Percentiles rank a stretch among this genome's conserved stretches.
Evolutionary conservation across 164 flowering plant species (phyloP).

Genomic region (Tetracentron sinense): DNA sequence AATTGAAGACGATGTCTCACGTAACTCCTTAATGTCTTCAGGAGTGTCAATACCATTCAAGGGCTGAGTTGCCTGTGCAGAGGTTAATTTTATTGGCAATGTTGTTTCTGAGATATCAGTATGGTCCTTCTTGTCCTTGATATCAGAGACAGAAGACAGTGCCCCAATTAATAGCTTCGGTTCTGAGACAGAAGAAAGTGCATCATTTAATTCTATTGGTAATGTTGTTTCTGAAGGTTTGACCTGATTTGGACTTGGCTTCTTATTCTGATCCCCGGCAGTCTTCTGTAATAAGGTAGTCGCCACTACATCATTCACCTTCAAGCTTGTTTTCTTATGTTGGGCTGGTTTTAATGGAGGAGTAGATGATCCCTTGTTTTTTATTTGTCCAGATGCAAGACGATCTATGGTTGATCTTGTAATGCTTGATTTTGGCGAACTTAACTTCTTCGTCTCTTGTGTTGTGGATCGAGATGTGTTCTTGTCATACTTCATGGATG

Average conservation of each 20-base stretch:
- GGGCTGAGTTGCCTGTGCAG: slow-evolving; percentile 15
- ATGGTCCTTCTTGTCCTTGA: slow-evolving; percentile 15
- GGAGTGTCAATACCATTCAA: slow-evolving; percentile 14
- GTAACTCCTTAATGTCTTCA: slow-evolving; percentile 38
- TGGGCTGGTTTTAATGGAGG: slow-evolving; percentile 28
- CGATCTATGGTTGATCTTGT: slow-evolving; percentile 63
- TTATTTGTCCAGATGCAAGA: slow-evolving; percentile 48
- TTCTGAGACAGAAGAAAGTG: not conserved
- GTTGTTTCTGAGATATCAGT: slow-evolving; percentile 6
- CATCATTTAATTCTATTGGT: too few species aligned
- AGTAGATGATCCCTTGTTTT: slow-evolving; percentile 25
- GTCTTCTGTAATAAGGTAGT: slow-evolving; percentile 23
- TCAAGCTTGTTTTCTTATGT: slow-evolving; percentile 31
- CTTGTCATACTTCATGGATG: slow-evolving; percentile 31
- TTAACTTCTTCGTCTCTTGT: slow-evolving; percentile 32
- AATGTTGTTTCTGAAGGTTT: slow-evolving; percentile 26
- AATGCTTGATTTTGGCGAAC: slow-evolving; percentile 36
- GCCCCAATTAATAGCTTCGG: not conserved
- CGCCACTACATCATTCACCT: slow-evolving; percentile 28
- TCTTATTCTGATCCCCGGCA: slow-evolving; percentile 28
- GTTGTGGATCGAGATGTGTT: slow-evolving; percentile 23
- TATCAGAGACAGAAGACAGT: slow-evolving; percentile 16
- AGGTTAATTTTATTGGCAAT: slow-evolving; percentile 11
- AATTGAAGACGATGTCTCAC: slow-evolving; percentile 22
- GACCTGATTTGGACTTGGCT: slow-evolving; percentile 22